Base-by-base conservation (phyloP, 495 filamentous ascomycete genomes). In the Glonium stellatum region DNA sequence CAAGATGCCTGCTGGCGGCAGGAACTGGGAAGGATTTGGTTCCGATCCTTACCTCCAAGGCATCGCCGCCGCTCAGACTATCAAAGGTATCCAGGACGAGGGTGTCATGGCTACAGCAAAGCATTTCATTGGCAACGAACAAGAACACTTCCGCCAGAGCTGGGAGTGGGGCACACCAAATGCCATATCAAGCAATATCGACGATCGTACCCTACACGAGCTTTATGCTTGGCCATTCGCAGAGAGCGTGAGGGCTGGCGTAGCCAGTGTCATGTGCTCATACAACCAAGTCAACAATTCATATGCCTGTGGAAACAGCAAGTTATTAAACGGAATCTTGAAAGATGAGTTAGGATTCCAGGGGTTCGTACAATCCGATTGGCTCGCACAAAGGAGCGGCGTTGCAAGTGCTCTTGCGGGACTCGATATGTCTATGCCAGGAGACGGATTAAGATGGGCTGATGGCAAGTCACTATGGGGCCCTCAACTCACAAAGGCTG, bases 301-400 rank as follows among this genome's bases (percentile, higher is more conserved):
- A 55, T 90, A 95, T 70, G 82, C 90, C 1, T 97, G 92, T 66
- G 86, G 88, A 22, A 97, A 97, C 73, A 92, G 88, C 71, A 93
- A 95, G 71, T 73, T 95, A 8, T 72, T 97, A 54, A 97, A 96
- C 69, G 90, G 92, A 1, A 82, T 96, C n/a, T 75, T 97, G 5
- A 95, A 95, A 69, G 92, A 96, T 66, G 92, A 97, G 70, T 75
- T 96, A 8, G 92, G 90, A 9, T 97, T 97, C 69, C 92, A 96
- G 63, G 92, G 92, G 0, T 97, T 95, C 51, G 87, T 97, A 0
- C 87, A 92, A 76, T 88, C 84, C 6, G 92, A 97, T 71, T 97
- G 92, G 92, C 80, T 95, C 5, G 92, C 91, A 5, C 91, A 96
- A 70, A 80, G 88, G 34, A 85, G 84, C 23, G 91, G 92, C 23